Evolutionary conservation across 176 grass and related monocot genomes (phyloP), one percentile per base, ranked within the genome.

Genomic region (Canna indica): DNA sequence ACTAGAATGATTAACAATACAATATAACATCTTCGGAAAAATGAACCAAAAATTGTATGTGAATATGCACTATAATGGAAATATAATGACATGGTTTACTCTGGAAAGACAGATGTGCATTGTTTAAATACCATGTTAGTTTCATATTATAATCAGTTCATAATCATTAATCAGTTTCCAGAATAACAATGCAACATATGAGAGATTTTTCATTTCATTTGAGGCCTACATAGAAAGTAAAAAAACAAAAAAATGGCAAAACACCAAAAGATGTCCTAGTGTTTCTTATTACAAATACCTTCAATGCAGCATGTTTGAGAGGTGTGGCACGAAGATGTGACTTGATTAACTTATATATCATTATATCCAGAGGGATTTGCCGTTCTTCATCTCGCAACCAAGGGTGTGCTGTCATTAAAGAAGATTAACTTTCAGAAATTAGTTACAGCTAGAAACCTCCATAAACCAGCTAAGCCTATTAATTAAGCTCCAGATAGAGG

Each of bases 341-440:
- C 27, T 77, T 77, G 48, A 59, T 28, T 59, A 77, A 59, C n/a
- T 65, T 77, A 58, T 77, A 77, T 30, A 69, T 45, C 28, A 77
- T 34, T 53, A 77, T 42, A 59, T 77, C 75, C 17, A 77, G 20
- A 69, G 75, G 64, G 34, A 77, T 30, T 69, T 77, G 64, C 36
- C 25, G 16, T 22, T 59, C 35, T 30, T 58, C 50, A 59, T 69
- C 52, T 59, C 34, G 75, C 65, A 77, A 59, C 75, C 75, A 77
- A 31, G 75, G 75, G 52, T 77, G 75, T 44, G 64, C 75, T 77
- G 65, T 17, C 34, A 59, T 20, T 26, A 59, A 12, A 41, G 36
- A 31, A 34, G 6, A 57, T 57, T 44, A 68, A 48, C 15, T 48
- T 45, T 41, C 27, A 27, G 15, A 28, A 73, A 57, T 59, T 39